Evolutionary conservation across 345 rosid species (phyloP), one percentile per base, ranked within the genome.

Genomic region (Acer yangbiense): DNA sequence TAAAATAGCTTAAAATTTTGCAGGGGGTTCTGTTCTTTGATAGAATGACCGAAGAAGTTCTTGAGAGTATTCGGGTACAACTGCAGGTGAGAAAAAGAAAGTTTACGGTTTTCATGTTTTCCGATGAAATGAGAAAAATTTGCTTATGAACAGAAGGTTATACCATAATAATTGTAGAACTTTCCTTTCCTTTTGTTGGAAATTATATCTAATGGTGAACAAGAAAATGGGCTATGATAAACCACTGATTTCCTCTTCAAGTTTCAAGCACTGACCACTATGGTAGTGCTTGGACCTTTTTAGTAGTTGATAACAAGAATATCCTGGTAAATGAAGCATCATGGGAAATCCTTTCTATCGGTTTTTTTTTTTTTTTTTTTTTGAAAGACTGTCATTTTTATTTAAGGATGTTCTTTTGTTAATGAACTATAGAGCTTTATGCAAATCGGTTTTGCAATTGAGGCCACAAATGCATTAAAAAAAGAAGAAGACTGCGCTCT

Each of bases 1-100:
- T 46, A 55, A 76, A 54, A 44, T n/a, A 35, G 71, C 35, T 80
- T 76, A 32, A 68, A 74, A 81, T 20, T 77, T 60, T 82, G 73
- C 93, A 95, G 97, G 97, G 99, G 43, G 75, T 89, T 87, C 86
- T 95, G 83, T 95, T 93, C 87, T 92, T 91, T 29, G 99, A 92
- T 79, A 89, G 89, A 89, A 93, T 93, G 97, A 85, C 92, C 16
- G 94, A 87, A 48, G 91, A 90, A 70, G 96, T 95, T 86, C 89
- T 95, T 76, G 93, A 92, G 70, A 77, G 80, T 71, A 92, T 95
- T 74, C 87, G 76, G 14, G 76, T 69, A 69, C 84, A 88, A 77
- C 87, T 95, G 79, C 89, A 93, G 92, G 98, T 95, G 77, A 84
- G 88, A 82, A 50, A 39, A 72, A 67, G 62, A 64, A 79, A 69